Conservation (phyloP, 2,329 filamentous ascomycete genomes). For the Fusarium aywerte region DNA sequence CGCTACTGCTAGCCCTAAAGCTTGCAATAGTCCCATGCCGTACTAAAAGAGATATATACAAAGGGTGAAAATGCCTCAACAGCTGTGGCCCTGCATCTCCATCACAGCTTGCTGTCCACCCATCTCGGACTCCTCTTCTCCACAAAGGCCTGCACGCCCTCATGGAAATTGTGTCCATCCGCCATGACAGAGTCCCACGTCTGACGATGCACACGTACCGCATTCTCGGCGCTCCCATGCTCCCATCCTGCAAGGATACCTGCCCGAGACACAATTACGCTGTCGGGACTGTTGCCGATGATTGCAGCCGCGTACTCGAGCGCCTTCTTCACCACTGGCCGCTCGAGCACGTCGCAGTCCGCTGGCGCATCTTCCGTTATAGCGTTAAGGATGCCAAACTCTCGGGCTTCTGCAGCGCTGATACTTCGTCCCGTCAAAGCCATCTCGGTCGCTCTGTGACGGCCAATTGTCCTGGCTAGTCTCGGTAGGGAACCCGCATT, state of each 20-base stretch:
- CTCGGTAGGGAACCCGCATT: constrained; percentile 77
- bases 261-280: constrained; percentile 74
- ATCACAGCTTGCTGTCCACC: constrained; percentile 67
- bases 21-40: neutral
- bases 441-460: constrained; percentile 74
- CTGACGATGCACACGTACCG: constrained; percentile 61
- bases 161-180: constrained; percentile 73
- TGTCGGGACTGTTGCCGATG: constrained; percentile 75
- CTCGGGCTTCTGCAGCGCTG: constrained; percentile 65
- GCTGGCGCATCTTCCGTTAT: constrained; percentile 57
- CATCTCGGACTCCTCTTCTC: constrained; percentile 75
- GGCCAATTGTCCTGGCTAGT: constrained; percentile 72
- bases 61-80: constrained; percentile 25
- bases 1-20: neutral
- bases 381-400: constrained; percentile 75
- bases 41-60: neutral
- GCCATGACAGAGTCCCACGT: constrained; percentile 67
- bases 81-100: constrained; percentile 43
- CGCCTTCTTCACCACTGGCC: constrained; percentile 63
- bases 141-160: constrained; percentile 77
- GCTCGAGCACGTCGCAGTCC: constrained; percentile 46
- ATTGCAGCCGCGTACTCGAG: constrained; percentile 68
- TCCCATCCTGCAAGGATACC: constrained; percentile 78
- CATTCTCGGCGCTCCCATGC: constrained; percentile 68
- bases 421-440: constrained; percentile 70